Conservation (phyloP, 768 basidiomycete genomes). For the Mycena albidolilacea region DNA sequence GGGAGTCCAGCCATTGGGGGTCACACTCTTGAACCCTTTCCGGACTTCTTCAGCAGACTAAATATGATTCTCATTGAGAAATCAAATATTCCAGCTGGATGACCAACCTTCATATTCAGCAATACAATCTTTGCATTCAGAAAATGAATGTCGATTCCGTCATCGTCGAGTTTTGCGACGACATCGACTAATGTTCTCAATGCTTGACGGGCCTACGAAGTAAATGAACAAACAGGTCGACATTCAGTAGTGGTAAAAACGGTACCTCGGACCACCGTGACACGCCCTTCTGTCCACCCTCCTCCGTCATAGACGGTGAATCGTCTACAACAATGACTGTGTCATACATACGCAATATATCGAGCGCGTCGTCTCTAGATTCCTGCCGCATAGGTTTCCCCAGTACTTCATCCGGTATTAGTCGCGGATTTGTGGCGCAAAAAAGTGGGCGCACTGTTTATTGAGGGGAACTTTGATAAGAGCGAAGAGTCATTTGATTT, state of each 20-base stretch:
- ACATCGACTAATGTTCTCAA: slow-evolving; percentile 63
- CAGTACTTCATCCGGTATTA: slow-evolving; percentile 13
- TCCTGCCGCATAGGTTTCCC: slow-evolving; percentile 30
- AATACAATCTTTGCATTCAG: slow-evolving; percentile 58
- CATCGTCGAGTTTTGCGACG: slow-evolving; percentile 64
- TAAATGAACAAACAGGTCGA: slow-evolving; percentile 3
- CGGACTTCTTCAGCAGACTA: slow-evolving; percentile 57
- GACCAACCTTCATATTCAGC: slow-evolving; percentile 55
- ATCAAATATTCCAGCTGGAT: not conserved
- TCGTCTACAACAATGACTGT: slow-evolving; percentile 75
- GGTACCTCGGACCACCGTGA: slow-evolving; percentile 65
- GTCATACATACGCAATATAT: slow-evolving; percentile 62
- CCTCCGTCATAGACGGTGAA: slow-evolving; percentile 66
- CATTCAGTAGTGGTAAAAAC: not conserved
- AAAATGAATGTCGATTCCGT: slow-evolving; percentile 77
- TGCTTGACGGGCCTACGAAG: slow-evolving; percentile 57
- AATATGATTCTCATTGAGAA: not conserved
- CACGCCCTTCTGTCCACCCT: slow-evolving; percentile 43
- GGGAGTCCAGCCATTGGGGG: slow-evolving; percentile 61
- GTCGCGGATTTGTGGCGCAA: not conserved
- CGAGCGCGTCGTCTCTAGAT: slow-evolving; percentile 47
- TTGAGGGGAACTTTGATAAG: not conserved
- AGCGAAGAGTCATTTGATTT: slow-evolving; percentile 12
- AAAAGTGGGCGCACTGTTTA: slow-evolving; percentile 9
- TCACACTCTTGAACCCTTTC: slow-evolving; percentile 59